Conservation (phyloP, 306 rosid genomes). For the Prunus campanulata region DNA sequence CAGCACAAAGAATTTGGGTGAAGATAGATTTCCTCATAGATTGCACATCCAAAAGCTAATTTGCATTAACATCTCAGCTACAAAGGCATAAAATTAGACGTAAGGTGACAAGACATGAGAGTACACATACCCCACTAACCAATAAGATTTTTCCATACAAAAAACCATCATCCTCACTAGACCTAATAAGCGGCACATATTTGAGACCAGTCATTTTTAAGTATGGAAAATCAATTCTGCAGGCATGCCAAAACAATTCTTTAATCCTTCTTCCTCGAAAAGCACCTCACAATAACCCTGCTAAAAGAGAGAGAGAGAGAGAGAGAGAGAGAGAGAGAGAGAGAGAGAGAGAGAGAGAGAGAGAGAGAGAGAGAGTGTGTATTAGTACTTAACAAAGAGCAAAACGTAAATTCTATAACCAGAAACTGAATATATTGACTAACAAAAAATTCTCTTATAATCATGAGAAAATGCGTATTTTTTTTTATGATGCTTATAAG, state of each 20-base stretch:
- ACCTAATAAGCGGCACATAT: conserved; percentile 13
- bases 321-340: too few relatives aligned
- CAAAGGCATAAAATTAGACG: background rate
- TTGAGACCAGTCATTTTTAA: background rate
- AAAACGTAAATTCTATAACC: background rate
- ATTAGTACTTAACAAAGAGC: background rate
- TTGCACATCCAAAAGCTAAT: background rate
- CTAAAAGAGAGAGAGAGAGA: background rate
- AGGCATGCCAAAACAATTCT: conserved; percentile 9
- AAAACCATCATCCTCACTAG: conserved; percentile 8
- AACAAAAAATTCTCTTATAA: background rate
- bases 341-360: background rate
- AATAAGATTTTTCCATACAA: conserved; percentile 8
- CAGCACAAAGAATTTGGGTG: background rate
- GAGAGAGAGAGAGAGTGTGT: too few relatives aligned
- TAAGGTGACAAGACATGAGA: background rate
- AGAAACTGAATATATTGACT: background rate
- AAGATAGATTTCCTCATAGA: background rate
- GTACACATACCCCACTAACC: background rate
- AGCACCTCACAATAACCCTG: conserved; percentile 32
- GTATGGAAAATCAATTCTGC: conserved; percentile 3
- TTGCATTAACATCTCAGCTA: background rate
- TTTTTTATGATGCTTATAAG: background rate
- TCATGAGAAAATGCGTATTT: background rate
- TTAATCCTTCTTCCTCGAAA: conserved; percentile 7